Base-by-base conservation (phyloP, 345 rosid genomes). In the Iberis pinnata region DNA sequence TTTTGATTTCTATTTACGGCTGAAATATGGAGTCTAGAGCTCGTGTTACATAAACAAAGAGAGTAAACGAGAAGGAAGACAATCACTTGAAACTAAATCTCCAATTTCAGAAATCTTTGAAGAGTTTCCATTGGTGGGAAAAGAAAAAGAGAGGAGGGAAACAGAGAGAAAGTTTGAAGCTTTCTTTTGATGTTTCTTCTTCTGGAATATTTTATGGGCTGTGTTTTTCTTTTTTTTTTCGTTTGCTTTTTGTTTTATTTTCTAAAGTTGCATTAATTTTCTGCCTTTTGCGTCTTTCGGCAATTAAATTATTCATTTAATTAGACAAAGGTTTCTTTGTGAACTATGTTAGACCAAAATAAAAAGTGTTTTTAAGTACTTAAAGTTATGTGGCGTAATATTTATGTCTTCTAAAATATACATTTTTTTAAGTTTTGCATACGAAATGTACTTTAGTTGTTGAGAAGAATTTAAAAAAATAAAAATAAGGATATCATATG, bases 51-150 rank as follows among this genome's bases (percentile, higher is more conserved):
- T 25, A 56, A 38, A 27, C 25, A 13, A 47, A 47, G 18, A 64
- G 18, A 64, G 35, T 13, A 31, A n/a, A 62, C 14, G 5, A 27
- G 6, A 49, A 26, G 3, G 10, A 46, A 29, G 9, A 38, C 9
- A 18, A 65, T 1, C 11, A 32, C 29, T 50, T 49, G 39, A 22
- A 49, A 52, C 59, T 39, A 66, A 10, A 5, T 16, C 14, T 31
- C 37, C 60, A 54, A 53, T 13, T 47, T 33, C 19, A 58, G 52
- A 53, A 59, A 71, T 53, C 19, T 47, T 40, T 41, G 51, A 37
- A 48, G 71, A 60, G 66, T 50, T 75, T 65, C 76, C 73, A 62
- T 61, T 45, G 62, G 40, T 54, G 61, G 72, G 22, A 68, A 20
- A 36, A 22, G 31, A 27, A 27, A 11, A 32, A 18, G 33, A 29